Evolutionary conservation across 352 stramenopile species (phyloP).

Genomic region (Thraustochytrium sp.): DNA sequence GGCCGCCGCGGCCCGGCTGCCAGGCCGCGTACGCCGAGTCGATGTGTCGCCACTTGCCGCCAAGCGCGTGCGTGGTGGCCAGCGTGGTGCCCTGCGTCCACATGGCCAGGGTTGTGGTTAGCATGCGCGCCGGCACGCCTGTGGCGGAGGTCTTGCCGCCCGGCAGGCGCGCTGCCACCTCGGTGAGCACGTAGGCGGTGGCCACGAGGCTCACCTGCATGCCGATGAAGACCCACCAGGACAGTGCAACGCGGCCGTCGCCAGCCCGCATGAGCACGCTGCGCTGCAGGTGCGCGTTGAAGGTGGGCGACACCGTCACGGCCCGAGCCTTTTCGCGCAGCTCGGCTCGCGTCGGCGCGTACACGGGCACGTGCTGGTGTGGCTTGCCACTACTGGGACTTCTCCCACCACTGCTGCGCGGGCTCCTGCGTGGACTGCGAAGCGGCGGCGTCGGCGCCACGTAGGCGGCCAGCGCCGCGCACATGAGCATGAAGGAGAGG

Average conservation of each 20-base stretch:
- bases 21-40: background rate
- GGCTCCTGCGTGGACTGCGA: no score
- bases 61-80: conserved; percentile 28
- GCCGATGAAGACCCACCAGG: conserved; percentile 38
- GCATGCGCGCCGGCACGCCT: conserved; percentile 34
- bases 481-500: conserved; percentile 18
- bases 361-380: background rate
- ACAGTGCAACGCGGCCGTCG: background rate
- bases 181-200: conserved; percentile 11
- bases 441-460: no score
- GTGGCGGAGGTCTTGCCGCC: no score
- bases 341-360: background rate
- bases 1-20: conserved; percentile 11
- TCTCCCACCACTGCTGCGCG: no score
- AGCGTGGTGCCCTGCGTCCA: background rate
- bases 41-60: conserved; percentile 39
- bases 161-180: no score
- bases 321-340: background rate
- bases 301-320: background rate
- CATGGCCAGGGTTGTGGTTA: conserved; percentile 1
- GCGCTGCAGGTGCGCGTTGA: background rate
- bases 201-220: background rate
- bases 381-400: no score
- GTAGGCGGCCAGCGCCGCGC: conserved; percentile 16
- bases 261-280: conserved; percentile 29